Percentiles rank a stretch among this genome's conserved stretches.
Conservation (phyloP, 805 yeast species). For the Candida gorgasii region DNA sequence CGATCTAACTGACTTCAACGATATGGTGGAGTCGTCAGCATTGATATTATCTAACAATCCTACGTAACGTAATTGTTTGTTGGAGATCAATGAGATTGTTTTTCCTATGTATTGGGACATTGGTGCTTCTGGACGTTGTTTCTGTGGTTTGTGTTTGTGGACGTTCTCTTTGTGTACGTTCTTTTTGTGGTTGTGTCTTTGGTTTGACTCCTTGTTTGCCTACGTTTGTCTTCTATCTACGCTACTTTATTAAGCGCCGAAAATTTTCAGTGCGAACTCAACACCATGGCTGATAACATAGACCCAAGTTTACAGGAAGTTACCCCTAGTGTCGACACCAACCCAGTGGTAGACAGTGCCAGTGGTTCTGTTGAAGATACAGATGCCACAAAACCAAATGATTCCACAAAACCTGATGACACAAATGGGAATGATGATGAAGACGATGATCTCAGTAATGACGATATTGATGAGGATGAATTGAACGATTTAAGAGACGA, state of each 20-base stretch:
- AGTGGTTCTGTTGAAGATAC: too few relatives aligned
- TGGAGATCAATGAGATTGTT: conserved; percentile 77
- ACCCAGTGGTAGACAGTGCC: too few relatives aligned
- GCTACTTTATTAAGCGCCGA: too few relatives aligned
- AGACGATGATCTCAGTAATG: conserved; percentile 1
- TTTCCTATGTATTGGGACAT: conserved; percentile 96
- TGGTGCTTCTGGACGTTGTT: background rate
- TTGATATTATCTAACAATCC: conserved; percentile 87
- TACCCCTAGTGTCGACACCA: too few relatives aligned
- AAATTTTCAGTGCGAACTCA: conserved; percentile 5
- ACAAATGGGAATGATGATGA: background rate
- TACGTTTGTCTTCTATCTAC: too few relatives aligned
- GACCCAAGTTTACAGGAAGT: conserved; percentile 6
- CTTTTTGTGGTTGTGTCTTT: background rate
- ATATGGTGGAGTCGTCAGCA: conserved; percentile 87
- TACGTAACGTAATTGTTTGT: conserved; percentile 81
- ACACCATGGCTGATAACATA: conserved; percentile 5
- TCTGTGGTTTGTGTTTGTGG: conserved; percentile 2
- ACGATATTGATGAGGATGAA: conserved; percentile 10
- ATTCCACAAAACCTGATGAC: background rate
- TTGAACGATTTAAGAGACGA: conserved; percentile 11
- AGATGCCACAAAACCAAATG: background rate
- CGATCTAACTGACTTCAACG: conserved; percentile 74
- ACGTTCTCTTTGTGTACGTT: background rate
- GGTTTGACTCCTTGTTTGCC: too few relatives aligned